Conservation (phyloP, 2,329 filamentous ascomycete species). For the Xylaria sp. region DNA sequence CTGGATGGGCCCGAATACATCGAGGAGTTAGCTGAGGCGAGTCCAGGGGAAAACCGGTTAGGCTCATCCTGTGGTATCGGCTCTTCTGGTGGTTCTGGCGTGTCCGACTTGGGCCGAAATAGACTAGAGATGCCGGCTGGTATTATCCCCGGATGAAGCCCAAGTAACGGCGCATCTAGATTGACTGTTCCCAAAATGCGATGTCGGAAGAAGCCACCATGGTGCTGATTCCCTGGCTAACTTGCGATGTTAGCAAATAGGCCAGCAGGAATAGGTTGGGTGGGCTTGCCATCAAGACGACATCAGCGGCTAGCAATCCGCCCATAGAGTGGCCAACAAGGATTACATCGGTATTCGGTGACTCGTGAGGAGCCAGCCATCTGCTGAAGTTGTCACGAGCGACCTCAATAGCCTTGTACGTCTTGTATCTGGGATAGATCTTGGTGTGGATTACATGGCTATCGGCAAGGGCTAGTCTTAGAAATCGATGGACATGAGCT, state of each 20-base stretch:
- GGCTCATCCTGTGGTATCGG: constrained; percentile 17
- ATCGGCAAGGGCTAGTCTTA: constrained; percentile 67
- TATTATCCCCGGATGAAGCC: constrained; percentile 86
- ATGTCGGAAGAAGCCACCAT: constrained; percentile 61
- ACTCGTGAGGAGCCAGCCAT: constrained; percentile 81
- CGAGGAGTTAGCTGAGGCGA: constrained; percentile 28
- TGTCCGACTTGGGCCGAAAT: constrained; percentile 56
- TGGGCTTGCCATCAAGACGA: constrained; percentile 64
- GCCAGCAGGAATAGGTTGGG: constrained; percentile 14
- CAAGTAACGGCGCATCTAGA: constrained; percentile 84
- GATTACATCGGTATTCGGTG: constrained; percentile 73
- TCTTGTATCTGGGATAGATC: constrained; percentile 80
- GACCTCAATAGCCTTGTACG: constrained; percentile 69
- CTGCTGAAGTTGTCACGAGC: constrained; percentile 81
- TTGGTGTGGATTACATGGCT: constrained; percentile 85
- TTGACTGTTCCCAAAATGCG: constrained; percentile 79
- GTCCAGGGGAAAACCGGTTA: constrained; percentile 17
- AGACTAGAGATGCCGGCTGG: constrained; percentile 80
- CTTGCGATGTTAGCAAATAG: constrained; percentile 14
- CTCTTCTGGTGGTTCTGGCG: constrained; percentile 30
- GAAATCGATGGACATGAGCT: constrained; percentile 78
- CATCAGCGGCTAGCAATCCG: constrained; percentile 78
- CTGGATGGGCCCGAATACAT: constrained; percentile 30
- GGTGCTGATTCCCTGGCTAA: constrained; percentile 28
- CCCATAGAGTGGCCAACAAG: constrained; percentile 91